Evolutionary conservation across 495 filamentous ascomycete genomes (phyloP).

Genomic region (Penicillium pancosmium): DNA sequence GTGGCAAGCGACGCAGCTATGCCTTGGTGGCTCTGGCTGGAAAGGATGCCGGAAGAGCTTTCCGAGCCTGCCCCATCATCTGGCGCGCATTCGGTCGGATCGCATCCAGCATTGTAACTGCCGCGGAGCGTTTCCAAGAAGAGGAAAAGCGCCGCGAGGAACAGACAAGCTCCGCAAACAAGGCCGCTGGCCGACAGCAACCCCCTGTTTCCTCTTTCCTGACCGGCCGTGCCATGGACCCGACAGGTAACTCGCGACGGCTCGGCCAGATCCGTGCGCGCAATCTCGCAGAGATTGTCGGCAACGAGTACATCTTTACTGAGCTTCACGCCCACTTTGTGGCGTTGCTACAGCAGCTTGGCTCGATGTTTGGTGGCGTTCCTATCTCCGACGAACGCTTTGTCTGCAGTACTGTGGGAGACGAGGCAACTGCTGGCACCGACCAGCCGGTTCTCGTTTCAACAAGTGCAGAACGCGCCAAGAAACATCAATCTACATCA

Average conservation of each 20-base stretch:
- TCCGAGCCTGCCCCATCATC: slow-evolving; percentile 74
- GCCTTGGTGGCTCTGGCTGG: slow-evolving; percentile 79
- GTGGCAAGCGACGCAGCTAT: slow-evolving; percentile 83
- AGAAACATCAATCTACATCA: slow-evolving; percentile 20
- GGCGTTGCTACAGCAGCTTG: slow-evolving; percentile 67
- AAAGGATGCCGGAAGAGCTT: slow-evolving; percentile 71
- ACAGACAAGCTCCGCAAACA: slow-evolving; percentile 31
- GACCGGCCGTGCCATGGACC: slow-evolving; percentile 60
- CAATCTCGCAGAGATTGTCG: slow-evolving; percentile 83
- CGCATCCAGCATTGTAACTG: slow-evolving; percentile 71
- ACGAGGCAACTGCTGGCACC: slow-evolving; percentile 27
- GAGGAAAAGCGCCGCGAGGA: slow-evolving; percentile 51
- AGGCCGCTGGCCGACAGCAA: slow-evolving; percentile 37
- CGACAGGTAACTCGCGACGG: slow-evolving; percentile 54
- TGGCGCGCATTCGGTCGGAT: slow-evolving; percentile 76
- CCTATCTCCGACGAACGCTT: slow-evolving; percentile 49
- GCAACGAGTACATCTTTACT: slow-evolving; percentile 84
- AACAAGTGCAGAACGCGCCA: slow-evolving; percentile 18
- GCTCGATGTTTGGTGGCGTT: slow-evolving; percentile 50
- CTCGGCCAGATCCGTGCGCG: slow-evolving; percentile 65
- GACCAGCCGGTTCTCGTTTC: slow-evolving; percentile 30
- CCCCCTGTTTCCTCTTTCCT: slow-evolving; percentile 67
- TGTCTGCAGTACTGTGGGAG: slow-evolving; percentile 44
- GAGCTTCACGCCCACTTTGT: slow-evolving; percentile 83
- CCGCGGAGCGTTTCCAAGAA: slow-evolving; percentile 57